Evolutionary conservation across 1,139 yeast genomes (phyloP), one percentile per base, ranked within the genome.

Genomic region (Taphrina confusa): DNA sequence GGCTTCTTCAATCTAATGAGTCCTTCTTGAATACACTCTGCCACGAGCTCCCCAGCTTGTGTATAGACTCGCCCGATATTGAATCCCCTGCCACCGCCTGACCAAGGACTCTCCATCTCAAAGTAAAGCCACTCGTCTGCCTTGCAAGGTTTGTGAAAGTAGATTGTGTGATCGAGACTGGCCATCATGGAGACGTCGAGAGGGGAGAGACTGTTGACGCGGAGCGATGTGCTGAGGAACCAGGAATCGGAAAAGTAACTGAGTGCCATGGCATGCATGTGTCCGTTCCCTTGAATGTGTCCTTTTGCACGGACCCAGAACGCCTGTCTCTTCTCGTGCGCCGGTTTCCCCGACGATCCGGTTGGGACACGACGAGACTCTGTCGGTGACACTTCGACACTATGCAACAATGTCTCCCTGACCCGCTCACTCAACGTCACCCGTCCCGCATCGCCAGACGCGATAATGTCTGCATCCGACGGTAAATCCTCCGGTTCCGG

Each of bases 1-100:
- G 5, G 5, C 23, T 12, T 33, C 46, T 55, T 37, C 44, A 57
- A 16, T 8, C 58, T 52, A n/a, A 58, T 46, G 25, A 58, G 49
- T 14, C 61, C 91, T 70, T 86, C 91, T 71, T 86, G 94, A 8
- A 83, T 70, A 3, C 84, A 76, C 0, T 85, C 79, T 1, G 89
- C 88, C 2, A 83, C 78, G 62, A 84, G 80, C 14, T 74, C 75
- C 0, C 85, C 84, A 34, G 78, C 75, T 30, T 67, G 67, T 57
- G 78, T 67, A 69, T 75, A 86, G 67, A 85, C 75, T 63, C 84
- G 85, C 9, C 83, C 87, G 65, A 78, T 79, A 65, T 83, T 72
- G 49, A 85, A 70, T 5, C 82, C 82, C 64, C 87, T 76, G 60
- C 80, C 80, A 64, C 78, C 77, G 16, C 78, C 78, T 3, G 83